Base-by-base conservation (phyloP, 1,139 yeast species). In the Hansenula anomala region DNA sequence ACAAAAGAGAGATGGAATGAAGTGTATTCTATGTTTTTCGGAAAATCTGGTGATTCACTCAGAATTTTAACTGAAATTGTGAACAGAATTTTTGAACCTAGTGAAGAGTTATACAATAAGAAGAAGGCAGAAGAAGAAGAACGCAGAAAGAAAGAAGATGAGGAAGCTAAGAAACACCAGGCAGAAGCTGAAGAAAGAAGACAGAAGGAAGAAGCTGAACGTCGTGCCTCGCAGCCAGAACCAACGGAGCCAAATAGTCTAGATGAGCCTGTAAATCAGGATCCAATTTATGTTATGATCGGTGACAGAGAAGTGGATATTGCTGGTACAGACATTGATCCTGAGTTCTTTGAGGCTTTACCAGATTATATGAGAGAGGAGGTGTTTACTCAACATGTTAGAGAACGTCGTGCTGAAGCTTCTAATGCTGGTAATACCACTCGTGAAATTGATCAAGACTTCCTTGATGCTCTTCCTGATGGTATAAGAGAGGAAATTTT, bases 331-430 rank as follows among this genome's bases (percentile, higher is more conserved):
- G 97, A 88, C 41, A 88, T 90, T 43, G 97, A 90, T 60, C 95
- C 95, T 0, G 94, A 85, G 51, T 90, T 89, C 56, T 71, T 90
- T 47, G 86, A 83, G 50, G 97, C 96, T 0, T 69, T 90, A 28
- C 97, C 97, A 0, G 96, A 86, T 36, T 95, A 87, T 39, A 85
- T 90, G 85, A 70, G 96, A 38, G 95, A 89, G 48, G 97, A 90
- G 54, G 97, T 89, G 0, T 79, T 88, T 54, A 79, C 94, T 0
- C 95, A 89, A 51, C 96, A 89, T 56, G 69, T 89, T 6, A 69
- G 92, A 33, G 95, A 88, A 44, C 68, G 67, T 71, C 49, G 82
- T 66, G 66, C 69, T 4, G 63, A 60, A 44, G 63, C 69, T 3
- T 39, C 47, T 7, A 79, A 80, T 4, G 59, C 65, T 14, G 66